Base-by-base conservation (phyloP, 805 yeast genomes). In the Ogataea trehaloabstinens region DNA sequence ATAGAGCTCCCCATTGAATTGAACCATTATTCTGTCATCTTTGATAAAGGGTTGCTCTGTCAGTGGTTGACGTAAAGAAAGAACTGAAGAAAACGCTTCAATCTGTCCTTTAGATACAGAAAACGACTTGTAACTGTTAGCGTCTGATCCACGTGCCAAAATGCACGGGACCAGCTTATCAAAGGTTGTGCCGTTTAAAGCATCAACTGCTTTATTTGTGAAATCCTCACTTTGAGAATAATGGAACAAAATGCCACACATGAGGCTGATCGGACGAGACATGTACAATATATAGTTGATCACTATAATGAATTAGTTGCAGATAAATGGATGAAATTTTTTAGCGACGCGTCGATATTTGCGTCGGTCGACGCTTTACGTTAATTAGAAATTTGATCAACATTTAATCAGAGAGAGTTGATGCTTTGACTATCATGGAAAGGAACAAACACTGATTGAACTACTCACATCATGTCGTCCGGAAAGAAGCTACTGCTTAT, bases 1-100 rank as follows among this genome's bases (percentile, higher is more conserved):
- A 59, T 93, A 93, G 8, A 93, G 61, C 52, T 93, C 97, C 0
- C 99, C 99, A 58, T 95, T 93, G 63, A 84, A 91, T 55, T 88
- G 95, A 6, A 95, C 55, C 0, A 73, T 52, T 35, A 54, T 70
- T 49, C 66, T 47, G 32, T 63, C 46, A 3, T 51, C 56, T 8
- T 41, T 50, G 2, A 42, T 47, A 3, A 79, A 46, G 0, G 98
- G 96, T 60, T 93, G 99, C 21, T 63, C 48, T 0, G 86, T 79
- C 50, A 85, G 76, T 0, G 98, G 98, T 16, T 74, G 72, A 41
- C 99, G 68, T 29, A 93, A 62, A 0, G 95, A 82, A 13, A 93
- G 67, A 0, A 93, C 87, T 0, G 97, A 84, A 0, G 93, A 82
- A 42, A 73, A 73, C 4, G 66, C 40, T 55, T 76, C 69, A 17